These are phyloP conservation scores for Wallacemonas rigidus DNA, from an alignment of 208 protist genomes.

Conservation along the genomic window DNA sequence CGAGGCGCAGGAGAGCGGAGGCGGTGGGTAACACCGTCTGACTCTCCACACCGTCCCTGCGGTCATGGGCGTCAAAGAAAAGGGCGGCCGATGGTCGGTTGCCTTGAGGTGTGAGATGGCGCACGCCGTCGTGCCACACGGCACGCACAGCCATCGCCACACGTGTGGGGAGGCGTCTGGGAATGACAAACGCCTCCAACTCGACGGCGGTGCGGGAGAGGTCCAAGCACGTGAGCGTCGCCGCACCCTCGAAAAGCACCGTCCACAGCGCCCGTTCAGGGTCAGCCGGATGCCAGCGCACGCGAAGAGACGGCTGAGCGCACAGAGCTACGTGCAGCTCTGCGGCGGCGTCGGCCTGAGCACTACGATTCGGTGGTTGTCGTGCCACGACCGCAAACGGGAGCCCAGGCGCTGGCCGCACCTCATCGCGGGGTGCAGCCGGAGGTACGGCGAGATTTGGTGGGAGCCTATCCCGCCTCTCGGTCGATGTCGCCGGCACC, in stretches of 20 bases:
- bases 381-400: not conserved
- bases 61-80: too few relatives aligned
- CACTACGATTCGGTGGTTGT: not conserved
- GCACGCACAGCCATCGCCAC: not conserved
- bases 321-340: not conserved
- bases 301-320: not conserved
- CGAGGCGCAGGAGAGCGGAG: not conserved
- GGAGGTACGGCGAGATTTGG: not conserved
- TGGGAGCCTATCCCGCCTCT: not conserved
- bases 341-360: not conserved
- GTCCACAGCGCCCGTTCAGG: not conserved
- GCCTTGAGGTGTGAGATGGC: not conserved
- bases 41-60: not conserved
- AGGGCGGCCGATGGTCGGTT: too few relatives aligned
- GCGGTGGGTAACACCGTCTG: not conserved
- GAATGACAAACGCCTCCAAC: conserved; percentile 4
- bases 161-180: not conserved
- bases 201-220: not conserved
- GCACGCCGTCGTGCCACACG: not conserved
- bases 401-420: not conserved
- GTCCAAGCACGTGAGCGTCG: not conserved
- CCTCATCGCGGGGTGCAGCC: not conserved
- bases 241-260: not conserved
- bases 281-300: not conserved
- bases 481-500: not conserved